Conservation (phyloP, 179 eudicot genomes). For the Actinidia arguta region DNA sequence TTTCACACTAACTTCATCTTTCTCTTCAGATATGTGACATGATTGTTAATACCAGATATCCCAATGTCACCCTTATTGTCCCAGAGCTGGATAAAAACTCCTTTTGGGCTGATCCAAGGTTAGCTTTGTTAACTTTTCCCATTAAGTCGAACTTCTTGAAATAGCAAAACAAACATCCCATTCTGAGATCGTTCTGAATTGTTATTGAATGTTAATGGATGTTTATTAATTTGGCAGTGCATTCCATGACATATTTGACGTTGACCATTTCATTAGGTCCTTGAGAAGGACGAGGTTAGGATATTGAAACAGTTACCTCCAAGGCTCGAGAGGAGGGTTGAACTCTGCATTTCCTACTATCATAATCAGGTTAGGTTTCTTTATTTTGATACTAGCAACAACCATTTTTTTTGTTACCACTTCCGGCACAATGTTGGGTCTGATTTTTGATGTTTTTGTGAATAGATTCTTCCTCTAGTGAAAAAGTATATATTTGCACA, state of each 20-base stretch:
- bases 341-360: slow-evolving; percentile 58
- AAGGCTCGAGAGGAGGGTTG: slow-evolving; percentile 53
- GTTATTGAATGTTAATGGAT: no score
- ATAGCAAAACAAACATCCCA: no score
- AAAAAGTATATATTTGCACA: slow-evolving; percentile 61
- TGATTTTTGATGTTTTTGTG: not conserved
- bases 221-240: no score
- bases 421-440: not conserved
- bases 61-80: slow-evolving; percentile 78
- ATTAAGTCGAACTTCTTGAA: not conserved
- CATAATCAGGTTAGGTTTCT: slow-evolving; percentile 59
- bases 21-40: slow-evolving; percentile 81
- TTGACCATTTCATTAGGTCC: slow-evolving; percentile 65
- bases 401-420: not conserved
- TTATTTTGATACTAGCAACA: not conserved
- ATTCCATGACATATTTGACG: slow-evolving; percentile 68
- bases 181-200: no score
- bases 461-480: slow-evolving; percentile 64
- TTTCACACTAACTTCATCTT: slow-evolving; percentile 12
- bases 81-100: slow-evolving; percentile 86
- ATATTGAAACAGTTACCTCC: slow-evolving; percentile 61
- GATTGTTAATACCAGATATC: slow-evolving; percentile 77
- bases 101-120: slow-evolving; percentile 89
- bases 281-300: slow-evolving; percentile 68
- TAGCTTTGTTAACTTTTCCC: not conserved